Base-by-base conservation (phyloP, 305 asterid species). In the Fraxinus albicans region DNA sequence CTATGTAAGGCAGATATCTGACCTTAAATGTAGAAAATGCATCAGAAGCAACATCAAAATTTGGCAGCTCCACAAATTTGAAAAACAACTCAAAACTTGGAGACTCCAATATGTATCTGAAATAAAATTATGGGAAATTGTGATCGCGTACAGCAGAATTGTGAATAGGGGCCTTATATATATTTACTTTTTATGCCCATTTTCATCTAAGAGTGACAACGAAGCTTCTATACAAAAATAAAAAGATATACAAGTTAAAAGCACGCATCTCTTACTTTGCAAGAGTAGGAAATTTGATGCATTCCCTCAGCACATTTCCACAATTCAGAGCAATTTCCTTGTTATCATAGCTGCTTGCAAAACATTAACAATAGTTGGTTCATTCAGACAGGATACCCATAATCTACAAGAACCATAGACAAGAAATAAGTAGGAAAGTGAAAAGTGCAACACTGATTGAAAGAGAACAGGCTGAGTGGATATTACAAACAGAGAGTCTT, bases 1-100 rank as follows among this genome's bases (percentile, higher is more conserved):
- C 73, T 40, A 63, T 72, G 21, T 25, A 74, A 83, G 69, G 47
- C 25, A 38, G 83, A 85, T 40, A 80, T 83, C 88, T 80, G 79
- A 96, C 99, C 98, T 96, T 96, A 86, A 96, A 96, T 72, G 98
- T 93, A 79, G 95, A 91, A 90, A 96, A 96, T 77, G 99, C 98
- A 89, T 96, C 98, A 78, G 99, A 96, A 35, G 98, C 91, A 86
- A 95, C 92, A 86, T 95, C 98, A 80, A 96, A 96, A 86, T 91
- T 93, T 35, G 99, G 97, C 81, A 93, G 88, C 94, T 95, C 97
- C 63, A 93, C 90, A 82, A 90, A 96, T 88, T 96, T 96, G 93
- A 93, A 96, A 87, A 96, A 96, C 84, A 96, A 86, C 90, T 88
- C 97, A 86, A 93, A 95, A 95, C 99, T 90, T 86, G 99, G 98